Conservation (phyloP, 2,329 filamentous ascomycete species). For the Pochonia chlamydosporia region DNA sequence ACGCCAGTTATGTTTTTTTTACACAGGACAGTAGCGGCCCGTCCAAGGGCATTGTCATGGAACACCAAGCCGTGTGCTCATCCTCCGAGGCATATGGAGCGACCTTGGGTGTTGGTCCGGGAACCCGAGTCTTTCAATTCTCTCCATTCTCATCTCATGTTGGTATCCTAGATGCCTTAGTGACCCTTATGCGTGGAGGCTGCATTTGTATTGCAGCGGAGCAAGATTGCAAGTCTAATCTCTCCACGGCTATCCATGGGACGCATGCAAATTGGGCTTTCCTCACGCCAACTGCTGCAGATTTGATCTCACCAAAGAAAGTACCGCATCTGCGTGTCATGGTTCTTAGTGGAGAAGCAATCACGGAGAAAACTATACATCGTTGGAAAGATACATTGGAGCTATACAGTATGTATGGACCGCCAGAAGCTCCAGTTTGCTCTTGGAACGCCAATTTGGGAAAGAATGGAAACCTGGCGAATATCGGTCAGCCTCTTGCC, state of each 20-base stretch:
- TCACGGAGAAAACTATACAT: slow-evolving; percentile 23
- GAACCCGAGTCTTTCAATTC: slow-evolving; percentile 9
- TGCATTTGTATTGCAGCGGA: slow-evolving; percentile 9
- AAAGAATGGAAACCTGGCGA: slow-evolving; percentile 18
- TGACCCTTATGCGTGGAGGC: slow-evolving; percentile 1
- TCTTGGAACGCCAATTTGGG: too few relatives aligned
- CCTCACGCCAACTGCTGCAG: slow-evolving; percentile 11
- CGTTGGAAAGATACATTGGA: slow-evolving; percentile 10
- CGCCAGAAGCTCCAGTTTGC: slow-evolving; percentile 11
- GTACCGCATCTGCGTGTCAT: slow-evolving; percentile 9
- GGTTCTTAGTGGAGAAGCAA: slow-evolving; percentile 8
- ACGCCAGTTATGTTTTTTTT: slow-evolving; percentile 15
- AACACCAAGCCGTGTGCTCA: slow-evolving; percentile 11
- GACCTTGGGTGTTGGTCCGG: not conserved
- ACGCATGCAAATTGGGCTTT: slow-evolving; percentile 5
- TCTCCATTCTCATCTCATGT: slow-evolving; percentile 3
- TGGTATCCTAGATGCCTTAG: not conserved
- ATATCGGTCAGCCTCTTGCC: slow-evolving; percentile 31
- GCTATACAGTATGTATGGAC: slow-evolving; percentile 13
- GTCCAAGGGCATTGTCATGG: slow-evolving; percentile 16
- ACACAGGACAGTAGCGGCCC: slow-evolving; percentile 14
- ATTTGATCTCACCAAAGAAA: not conserved
- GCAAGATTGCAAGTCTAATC: slow-evolving; percentile 7
- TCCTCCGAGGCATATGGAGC: not conserved
- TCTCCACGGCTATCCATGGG: slow-evolving; percentile 7